Percentiles rank a stretch among this genome's conserved stretches.
Evolutionary conservation across 805 yeast genomes (phyloP).

Genomic region (Allodekkera sacchari): DNA sequence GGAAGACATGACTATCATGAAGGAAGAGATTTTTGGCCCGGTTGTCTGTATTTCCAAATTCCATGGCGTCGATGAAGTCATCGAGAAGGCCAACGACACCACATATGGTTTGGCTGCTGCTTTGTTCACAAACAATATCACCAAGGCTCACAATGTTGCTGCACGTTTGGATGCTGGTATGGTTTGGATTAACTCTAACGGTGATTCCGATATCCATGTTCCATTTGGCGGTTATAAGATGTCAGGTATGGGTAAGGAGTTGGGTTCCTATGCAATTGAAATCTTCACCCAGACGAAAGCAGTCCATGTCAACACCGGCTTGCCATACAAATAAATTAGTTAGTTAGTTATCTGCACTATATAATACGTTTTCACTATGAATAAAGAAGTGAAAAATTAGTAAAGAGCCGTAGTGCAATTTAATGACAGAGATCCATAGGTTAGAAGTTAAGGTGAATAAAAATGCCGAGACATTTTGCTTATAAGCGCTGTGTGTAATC

Average conservation of each 20-base stretch:
- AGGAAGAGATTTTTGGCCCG: conserved; percentile 77
- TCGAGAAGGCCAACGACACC: conserved; percentile 57
- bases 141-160: conserved; percentile 55
- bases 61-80: conserved; percentile 54
- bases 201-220: conserved; percentile 45
- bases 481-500: no score
- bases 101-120: conserved; percentile 77
- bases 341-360: background rate
- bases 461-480: no score
- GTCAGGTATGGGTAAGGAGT: conserved; percentile 61
- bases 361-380: background rate
- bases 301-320: conserved; percentile 54
- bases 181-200: conserved; percentile 54
- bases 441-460: no score
- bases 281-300: conserved; percentile 61
- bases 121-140: conserved; percentile 55
- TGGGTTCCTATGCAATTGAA: conserved; percentile 56
- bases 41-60: conserved; percentile 66
- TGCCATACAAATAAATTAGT: conserved; percentile 5
- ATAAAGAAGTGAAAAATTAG: background rate
- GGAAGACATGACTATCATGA: conserved; percentile 55
- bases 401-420: no score
- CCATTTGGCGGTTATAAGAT: conserved; percentile 68
- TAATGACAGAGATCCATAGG: no score
- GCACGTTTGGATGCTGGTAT: conserved; percentile 58